These are phyloP conservation scores for Pholiota molesta DNA, from an alignment of 768 basidiomycete species.

Conservation along the genomic window DNA sequence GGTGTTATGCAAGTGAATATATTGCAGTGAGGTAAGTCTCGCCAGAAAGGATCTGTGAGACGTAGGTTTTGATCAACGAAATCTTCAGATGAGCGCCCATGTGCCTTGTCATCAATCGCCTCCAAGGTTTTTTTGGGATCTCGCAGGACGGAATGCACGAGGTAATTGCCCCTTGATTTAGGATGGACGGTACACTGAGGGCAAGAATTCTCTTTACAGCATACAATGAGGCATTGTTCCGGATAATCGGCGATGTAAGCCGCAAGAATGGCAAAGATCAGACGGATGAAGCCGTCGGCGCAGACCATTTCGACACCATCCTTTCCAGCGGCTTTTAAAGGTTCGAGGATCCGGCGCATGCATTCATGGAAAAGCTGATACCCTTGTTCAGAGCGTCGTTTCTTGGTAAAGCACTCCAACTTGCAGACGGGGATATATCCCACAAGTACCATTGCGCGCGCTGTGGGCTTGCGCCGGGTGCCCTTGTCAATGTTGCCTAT, in stretches of 20 bases:
- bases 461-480: conserved; percentile 12
- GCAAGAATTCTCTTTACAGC: conserved; percentile 27
- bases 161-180: no score
- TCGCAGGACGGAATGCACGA: background rate
- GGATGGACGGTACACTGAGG: conserved; percentile 15
- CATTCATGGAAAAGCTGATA: conserved; percentile 23
- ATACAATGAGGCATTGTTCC: conserved; percentile 39
- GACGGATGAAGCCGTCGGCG: conserved; percentile 33
- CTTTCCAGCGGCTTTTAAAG: conserved; percentile 30
- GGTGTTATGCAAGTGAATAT: conserved; percentile 45
- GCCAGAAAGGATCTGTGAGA: conserved; percentile 40
- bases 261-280: conserved; percentile 17
- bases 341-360: conserved; percentile 12
- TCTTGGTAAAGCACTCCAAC: conserved; percentile 32
- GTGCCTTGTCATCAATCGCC: background rate
- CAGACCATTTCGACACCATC: conserved; percentile 33
- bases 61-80: conserved; percentile 20
- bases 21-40: conserved; percentile 38
- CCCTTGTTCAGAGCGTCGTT: conserved; percentile 26
- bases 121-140: background rate
- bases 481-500: no score
- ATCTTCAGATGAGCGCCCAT: background rate
- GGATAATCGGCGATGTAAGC: conserved; percentile 23
- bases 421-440: conserved; percentile 43
- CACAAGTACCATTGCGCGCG: conserved; percentile 36